phyloP scores from a whole-genome alignment of 495 filamentous ascomycete species.

The Saxophila tyrrhenica region DNA sequence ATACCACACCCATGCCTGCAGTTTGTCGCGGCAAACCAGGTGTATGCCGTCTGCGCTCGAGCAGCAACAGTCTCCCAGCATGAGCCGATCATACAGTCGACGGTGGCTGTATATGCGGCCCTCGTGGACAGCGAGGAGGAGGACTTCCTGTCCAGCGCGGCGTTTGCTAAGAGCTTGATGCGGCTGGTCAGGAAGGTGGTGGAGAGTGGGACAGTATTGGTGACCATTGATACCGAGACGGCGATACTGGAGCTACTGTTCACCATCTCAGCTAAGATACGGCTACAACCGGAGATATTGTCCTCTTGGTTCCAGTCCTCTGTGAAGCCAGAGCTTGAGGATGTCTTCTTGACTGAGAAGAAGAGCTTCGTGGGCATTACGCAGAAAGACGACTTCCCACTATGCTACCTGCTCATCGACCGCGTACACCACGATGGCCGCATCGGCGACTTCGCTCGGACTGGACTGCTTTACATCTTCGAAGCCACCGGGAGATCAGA shows the following conservation, averaged over 20 bases:
- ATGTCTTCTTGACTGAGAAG: constrained; percentile 38
- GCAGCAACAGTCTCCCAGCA: constrained; percentile 69
- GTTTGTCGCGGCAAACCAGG: constrained; percentile 70
- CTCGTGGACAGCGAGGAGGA: constrained; percentile 94
- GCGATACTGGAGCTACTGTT: constrained; percentile 86
- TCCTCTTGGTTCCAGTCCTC: constrained; percentile 71
- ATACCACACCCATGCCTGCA: constrained; percentile 79
- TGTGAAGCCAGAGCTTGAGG: constrained; percentile 20
- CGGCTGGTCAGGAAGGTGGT: constrained; percentile 61
- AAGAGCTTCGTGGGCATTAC: constrained; percentile 68
- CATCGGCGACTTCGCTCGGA: constrained; percentile 93
- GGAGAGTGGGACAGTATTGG: constrained; percentile 46
- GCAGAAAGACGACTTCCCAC: constrained; percentile 83
- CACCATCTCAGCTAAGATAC: constrained; percentile 87
- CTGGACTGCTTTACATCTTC: constrained; percentile 88
- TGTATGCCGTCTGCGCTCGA: constrained; percentile 77
- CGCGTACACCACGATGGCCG: constrained; percentile 91
- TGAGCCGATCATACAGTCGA: constrained; percentile 66
- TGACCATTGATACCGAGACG: constrained; percentile 61
- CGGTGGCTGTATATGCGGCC: constrained; percentile 73
- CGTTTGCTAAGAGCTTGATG: constrained; percentile 75
- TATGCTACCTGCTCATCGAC: constrained; percentile 91
- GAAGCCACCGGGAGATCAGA: constrained; percentile 78
- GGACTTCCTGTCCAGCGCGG: constrained; percentile 71
- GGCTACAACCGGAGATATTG: constrained; percentile 72